Evolutionary conservation across 2,329 filamentous ascomycete species (phyloP).

Genomic region (Remersonia thermophila): DNA sequence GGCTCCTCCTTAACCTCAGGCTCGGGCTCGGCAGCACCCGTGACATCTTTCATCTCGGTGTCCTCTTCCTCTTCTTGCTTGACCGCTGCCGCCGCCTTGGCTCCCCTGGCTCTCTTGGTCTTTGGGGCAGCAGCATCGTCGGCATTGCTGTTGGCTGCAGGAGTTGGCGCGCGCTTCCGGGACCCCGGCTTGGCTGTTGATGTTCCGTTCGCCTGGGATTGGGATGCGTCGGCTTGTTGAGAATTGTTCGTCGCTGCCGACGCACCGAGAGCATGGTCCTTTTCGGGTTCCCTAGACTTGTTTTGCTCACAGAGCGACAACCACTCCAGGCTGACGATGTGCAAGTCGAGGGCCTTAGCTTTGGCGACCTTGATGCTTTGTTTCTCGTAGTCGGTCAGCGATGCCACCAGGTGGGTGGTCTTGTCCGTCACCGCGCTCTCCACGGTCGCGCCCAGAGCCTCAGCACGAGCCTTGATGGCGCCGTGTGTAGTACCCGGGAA

Average conservation of each 20-base stretch:
- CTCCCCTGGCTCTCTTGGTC: conserved; percentile 21
- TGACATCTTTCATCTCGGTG: conserved; percentile 25
- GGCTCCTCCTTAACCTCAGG: conserved; percentile 15
- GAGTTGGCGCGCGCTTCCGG: conserved; percentile 18
- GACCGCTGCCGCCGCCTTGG: conserved; percentile 10
- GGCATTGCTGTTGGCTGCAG: conserved; percentile 10
- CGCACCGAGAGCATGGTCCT: conserved; percentile 8
- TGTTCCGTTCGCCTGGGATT: conserved; percentile 9
- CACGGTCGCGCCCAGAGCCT: conserved; percentile 36
- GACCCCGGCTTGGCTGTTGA: conserved; percentile 10
- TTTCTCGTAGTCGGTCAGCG: conserved; percentile 37
- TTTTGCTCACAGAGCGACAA: conserved; percentile 40
- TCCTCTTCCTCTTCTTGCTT: conserved; percentile 19
- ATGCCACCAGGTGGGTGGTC: conserved; percentile 47
- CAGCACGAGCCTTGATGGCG: conserved; percentile 33
- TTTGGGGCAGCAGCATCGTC: conserved; percentile 17
- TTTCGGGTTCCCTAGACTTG: conserved; percentile 27
- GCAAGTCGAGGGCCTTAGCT: conserved; percentile 33
- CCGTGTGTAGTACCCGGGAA: conserved; percentile 43
- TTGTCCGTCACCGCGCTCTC: conserved; percentile 34
- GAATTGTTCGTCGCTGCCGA: conserved; percentile 2
- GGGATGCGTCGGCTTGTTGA: conserved; percentile 1
- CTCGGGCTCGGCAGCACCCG: conserved; percentile 10
- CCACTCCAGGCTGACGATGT: conserved; percentile 50
- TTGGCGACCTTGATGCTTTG: conserved; percentile 39